Percentiles rank a stretch among this genome's conserved stretches.
phyloP scores from a whole-genome alignment of 345 rosid species.

The Populus euphratica region DNA sequence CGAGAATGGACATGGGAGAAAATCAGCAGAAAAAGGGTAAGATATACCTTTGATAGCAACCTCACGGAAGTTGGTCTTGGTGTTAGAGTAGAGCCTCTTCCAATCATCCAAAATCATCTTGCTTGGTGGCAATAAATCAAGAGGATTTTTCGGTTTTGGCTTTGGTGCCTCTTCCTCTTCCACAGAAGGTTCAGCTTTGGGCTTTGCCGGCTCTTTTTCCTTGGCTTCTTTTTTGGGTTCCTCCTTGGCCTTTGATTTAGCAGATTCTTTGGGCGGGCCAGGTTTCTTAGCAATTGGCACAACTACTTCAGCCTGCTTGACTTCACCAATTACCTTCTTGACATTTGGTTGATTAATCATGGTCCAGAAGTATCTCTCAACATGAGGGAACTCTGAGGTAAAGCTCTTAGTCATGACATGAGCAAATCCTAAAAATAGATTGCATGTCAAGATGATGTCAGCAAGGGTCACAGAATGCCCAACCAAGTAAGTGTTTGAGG shows the following conservation, averaged over 20 bases:
- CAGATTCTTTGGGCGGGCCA: constrained; percentile 51
- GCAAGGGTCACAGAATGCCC: constrained; percentile 90
- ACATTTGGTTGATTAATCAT: constrained; percentile 86
- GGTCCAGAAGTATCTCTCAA: constrained; percentile 98
- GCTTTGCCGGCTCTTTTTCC: constrained; percentile 73
- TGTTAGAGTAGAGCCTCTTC: constrained; percentile 98
- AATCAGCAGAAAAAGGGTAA: not conserved
- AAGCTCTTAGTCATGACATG: constrained; percentile 66
- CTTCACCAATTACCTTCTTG: constrained; percentile 75
- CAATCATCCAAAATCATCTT: constrained; percentile 92
- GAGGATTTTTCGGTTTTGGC: constrained; percentile 80
- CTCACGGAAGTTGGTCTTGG: constrained; percentile 92
- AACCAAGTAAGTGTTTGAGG: constrained; percentile 79
- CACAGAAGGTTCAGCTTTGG: constrained; percentile 42
- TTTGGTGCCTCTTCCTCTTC: constrained; percentile 45
- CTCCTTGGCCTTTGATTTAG: constrained; percentile 66
- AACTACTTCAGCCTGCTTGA: constrained; percentile 70
- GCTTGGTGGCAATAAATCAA: constrained; percentile 88
- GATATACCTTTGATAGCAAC: constrained; percentile 85
- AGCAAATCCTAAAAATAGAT: constrained; percentile 52
- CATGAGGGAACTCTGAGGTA: constrained; percentile 87
- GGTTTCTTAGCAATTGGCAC: constrained; percentile 61
- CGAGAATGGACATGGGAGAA: not conserved
- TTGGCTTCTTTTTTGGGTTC: constrained; percentile 61
- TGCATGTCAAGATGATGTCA: constrained; percentile 74